phyloP scores from a whole-genome alignment of 2,329 filamentous ascomycete genomes.

The Aspergillus neotritici region DNA sequence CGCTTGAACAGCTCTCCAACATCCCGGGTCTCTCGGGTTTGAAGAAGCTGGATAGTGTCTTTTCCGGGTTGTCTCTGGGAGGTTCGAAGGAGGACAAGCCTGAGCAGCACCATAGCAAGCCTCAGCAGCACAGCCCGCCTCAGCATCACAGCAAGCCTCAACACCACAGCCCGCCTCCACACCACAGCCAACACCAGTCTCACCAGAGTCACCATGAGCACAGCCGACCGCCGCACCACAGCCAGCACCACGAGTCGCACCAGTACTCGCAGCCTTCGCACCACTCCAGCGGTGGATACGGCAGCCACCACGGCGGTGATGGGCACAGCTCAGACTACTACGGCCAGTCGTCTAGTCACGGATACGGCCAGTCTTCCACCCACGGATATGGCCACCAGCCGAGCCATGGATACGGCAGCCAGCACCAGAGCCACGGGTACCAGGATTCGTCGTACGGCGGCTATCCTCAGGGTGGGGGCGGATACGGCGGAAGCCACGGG shows the following conservation, averaged over 20 bases:
- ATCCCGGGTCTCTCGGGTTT: slow-evolving; percentile 37
- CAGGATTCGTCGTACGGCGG: neutral
- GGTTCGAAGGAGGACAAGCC: slow-evolving; percentile 18
- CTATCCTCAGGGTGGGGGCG: too few species aligned
- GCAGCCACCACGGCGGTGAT: neutral
- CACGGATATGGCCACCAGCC: slow-evolving; percentile 3
- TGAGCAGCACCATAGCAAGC: neutral
- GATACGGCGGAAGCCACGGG: neutral
- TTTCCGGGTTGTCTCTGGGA: slow-evolving; percentile 26
- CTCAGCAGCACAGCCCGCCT: slow-evolving; percentile 4
- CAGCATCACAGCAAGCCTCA: slow-evolving; percentile 4
- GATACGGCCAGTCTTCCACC: neutral
- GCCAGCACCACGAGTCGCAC: slow-evolving; percentile 4
- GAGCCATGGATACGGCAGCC: neutral
- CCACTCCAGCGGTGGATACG: neutral
- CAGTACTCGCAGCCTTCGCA: slow-evolving; percentile 1
- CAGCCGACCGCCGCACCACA: neutral
- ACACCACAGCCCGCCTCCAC: slow-evolving; percentile 7
- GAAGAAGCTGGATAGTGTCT: slow-evolving; percentile 28
- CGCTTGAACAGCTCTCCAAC: slow-evolving; percentile 28
- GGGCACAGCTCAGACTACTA: slow-evolving; percentile 5
- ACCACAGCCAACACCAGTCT: slow-evolving; percentile 3
- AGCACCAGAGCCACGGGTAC: slow-evolving; percentile 3
- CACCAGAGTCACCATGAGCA: neutral
- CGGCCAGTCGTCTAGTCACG: slow-evolving; percentile 1